Base-by-base conservation (phyloP, 768 basidiomycete genomes). In the Leucosporidium scottii region DNA sequence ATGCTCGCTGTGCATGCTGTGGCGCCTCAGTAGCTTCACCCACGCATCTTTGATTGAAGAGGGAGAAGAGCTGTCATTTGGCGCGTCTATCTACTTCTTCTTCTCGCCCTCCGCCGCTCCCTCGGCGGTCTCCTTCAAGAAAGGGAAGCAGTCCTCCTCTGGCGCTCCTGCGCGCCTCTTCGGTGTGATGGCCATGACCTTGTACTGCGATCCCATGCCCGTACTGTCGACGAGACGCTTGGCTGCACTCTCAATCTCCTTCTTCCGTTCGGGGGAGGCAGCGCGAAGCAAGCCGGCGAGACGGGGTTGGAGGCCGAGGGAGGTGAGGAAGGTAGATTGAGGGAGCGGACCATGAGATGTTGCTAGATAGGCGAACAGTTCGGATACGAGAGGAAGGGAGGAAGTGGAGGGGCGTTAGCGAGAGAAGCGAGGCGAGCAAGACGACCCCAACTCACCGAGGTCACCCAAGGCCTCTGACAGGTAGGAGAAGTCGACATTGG, bases 401-500 rank as follows among this genome's bases (percentile, higher is more conserved):
- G 39, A 3, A 9, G 18, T 10, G 49, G 57, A 49, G 58, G 7
- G 39, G 4, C 53, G 39, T 17, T 55, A 31, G 21, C 21, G 34
- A 56, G 53, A 30, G 31, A 36, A 31, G 4, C 9, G 7, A 47
- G 27, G 10, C 21, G 3, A 3, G 61, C 4, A 48, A 15, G 9
- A 30, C 21, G 64, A 15, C 49, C 34, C 34, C 5, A 27, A 77
- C 84, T 31, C 66, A 89, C 90, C 88, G 4, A 85, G 79, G 62
- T 84, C 85, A 1, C 77, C 76, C 69, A 92, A 81, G 0, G 90
- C 86, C 79, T 96, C 91, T 75, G 83, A 83, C 56, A 98, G 81
- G 76, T 89, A 90, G 0, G 86, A 84, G 78, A 98, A 98, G 79
- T 99, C 93, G 58, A 99, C 94, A 75, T 98, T 96, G n/a, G 89